Conservation (phyloP, 2,329 filamentous ascomycete genomes). For the Cladophialophora bantiana region DNA sequence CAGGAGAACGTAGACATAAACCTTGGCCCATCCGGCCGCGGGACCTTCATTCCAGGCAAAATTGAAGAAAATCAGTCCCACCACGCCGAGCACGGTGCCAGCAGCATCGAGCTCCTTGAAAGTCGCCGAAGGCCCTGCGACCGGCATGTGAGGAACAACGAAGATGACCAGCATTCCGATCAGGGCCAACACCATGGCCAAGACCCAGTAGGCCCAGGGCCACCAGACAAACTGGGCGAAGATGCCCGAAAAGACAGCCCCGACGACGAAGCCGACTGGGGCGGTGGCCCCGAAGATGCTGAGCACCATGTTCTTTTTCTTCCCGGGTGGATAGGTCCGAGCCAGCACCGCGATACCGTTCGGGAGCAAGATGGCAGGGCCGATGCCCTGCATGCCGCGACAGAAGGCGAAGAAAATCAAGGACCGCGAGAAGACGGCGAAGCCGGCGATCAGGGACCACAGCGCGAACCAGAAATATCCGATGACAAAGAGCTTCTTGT, state of each 20-base stretch:
- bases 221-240: conserved; percentile 56
- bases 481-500: conserved; percentile 57
- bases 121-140: conserved; percentile 42
- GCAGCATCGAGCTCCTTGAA: conserved; percentile 47
- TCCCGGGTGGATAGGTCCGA: conserved; percentile 53
- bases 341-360: conserved; percentile 59
- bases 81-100: conserved; percentile 57
- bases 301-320: conserved; percentile 58
- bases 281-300: conserved; percentile 57
- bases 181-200: conserved; percentile 50
- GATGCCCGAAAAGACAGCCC: conserved; percentile 50
- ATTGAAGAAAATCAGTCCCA: conserved; percentile 62
- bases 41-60: conserved; percentile 64
- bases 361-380: conserved; percentile 58
- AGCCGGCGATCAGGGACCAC: conserved; percentile 56
- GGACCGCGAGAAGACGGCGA: conserved; percentile 49
- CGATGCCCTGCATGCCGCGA: conserved; percentile 55
- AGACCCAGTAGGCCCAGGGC: conserved; percentile 60
- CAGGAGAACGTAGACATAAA: conserved; percentile 57
- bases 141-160: conserved; percentile 50
- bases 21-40: conserved; percentile 55
- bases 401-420: conserved; percentile 47
- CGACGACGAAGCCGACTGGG: conserved; percentile 54
- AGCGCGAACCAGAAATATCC: conserved; percentile 60
- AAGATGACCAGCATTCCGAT: conserved; percentile 47